Conservation (phyloP, 2,329 filamentous ascomycete species). For the Xylaria multiplex region DNA sequence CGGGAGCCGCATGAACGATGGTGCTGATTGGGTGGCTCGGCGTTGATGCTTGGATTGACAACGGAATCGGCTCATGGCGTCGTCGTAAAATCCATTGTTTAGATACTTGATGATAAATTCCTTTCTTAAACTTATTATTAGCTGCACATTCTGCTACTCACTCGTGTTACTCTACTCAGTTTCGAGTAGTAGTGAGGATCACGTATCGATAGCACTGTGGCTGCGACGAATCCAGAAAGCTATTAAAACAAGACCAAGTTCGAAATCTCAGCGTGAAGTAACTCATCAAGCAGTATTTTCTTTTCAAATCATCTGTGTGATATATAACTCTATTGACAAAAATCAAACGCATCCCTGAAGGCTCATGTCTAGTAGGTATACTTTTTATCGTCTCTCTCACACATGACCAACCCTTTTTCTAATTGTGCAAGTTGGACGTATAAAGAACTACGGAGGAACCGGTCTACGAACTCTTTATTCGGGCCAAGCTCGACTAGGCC, state of each 20-base stretch:
- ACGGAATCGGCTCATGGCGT: neutral
- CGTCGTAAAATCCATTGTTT: neutral
- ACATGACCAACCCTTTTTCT: neutral
- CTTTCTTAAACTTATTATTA: neutral
- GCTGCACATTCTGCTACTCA: neutral
- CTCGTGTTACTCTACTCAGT: neutral
- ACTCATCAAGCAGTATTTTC: neutral
- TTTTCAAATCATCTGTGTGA: neutral
- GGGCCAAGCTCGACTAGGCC: neutral
- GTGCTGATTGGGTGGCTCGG: slow-evolving; percentile 61
- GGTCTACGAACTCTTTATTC: neutral
- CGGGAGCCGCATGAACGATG: slow-evolving; percentile 79
- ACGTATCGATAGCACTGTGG: neutral
- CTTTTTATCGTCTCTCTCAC: slow-evolving; percentile 2
- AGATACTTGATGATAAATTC: slow-evolving; percentile 6
- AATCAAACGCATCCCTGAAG: slow-evolving; percentile 7
- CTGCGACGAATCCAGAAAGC: neutral
- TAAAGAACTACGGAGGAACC: neutral
- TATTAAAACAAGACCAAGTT: neutral
- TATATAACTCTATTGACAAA: slow-evolving; percentile 20
- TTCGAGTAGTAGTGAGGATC: neutral
- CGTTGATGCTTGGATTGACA: neutral
- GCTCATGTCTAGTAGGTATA: neutral
- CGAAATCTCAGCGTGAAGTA: neutral
- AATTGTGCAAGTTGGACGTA: neutral